Evolutionary conservation across 2,329 filamentous ascomycete species (phyloP), one percentile per base, ranked within the genome.

Genomic region (Coleophoma crateriformis): DNA sequence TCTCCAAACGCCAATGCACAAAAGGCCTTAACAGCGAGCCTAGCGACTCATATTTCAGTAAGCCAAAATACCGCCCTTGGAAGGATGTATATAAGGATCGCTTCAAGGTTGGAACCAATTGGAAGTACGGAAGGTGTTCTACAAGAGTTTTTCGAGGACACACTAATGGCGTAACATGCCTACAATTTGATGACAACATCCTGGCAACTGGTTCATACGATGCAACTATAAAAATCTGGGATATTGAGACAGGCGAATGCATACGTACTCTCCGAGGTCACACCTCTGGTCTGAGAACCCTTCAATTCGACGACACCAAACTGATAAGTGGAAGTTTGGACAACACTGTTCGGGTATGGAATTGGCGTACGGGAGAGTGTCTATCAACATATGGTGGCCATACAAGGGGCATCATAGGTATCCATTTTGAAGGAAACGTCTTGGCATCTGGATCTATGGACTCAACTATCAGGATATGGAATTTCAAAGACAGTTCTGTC

Each of bases 11-110:
- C 35, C 54, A 57, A 35, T 54, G 61, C 33, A 53, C 44, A 8
- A 33, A 45, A 12, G 34, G 27, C 27, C 14, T 50, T 13, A 54
- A 57, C 45, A 33, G 49, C 3, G 52, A 56, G 33, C 19, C 19
- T 15, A 33, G 15, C 27, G 55, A 59, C 33, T 54, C 56, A 38
- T 53, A 57, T 51, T 53, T 55, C 42, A 39, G 54, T 45, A 72
- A 76, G 51, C 75, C 72, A 22, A 77, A 74, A 54, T 77, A 77
- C 46, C 71, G 90, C 32, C 90, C 87, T 0, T 99, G 94, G 94
- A 99, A 99, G 68, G 90, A 95, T 53, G 89, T 99, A 1, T 99
- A 99, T 72, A 88, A 90, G 55, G 92, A 96, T 66, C 82, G 89
- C 14, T 97, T 92, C 76, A 94, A 92, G 66, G 90, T 99, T 44